phyloP scores from a whole-genome alignment of 164 flowering plant species.

The Stephania cephalantha region DNA sequence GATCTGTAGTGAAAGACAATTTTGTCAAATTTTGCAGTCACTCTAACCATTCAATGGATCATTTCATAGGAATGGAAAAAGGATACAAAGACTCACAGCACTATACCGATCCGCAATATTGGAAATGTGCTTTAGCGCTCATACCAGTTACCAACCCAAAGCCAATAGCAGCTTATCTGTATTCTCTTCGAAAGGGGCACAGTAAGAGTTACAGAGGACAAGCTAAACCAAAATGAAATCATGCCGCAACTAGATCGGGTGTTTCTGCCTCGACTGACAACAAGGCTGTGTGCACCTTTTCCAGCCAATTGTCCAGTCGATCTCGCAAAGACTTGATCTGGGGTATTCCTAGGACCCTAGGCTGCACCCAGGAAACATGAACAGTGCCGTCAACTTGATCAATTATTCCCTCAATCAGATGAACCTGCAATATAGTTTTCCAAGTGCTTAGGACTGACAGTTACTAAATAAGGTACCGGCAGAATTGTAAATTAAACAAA shows the following conservation, averaged over 20 bases:
- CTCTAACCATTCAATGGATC: neutral
- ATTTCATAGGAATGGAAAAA: neutral
- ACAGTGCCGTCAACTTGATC: constrained; percentile 95
- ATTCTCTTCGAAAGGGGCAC: neutral
- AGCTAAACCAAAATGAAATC: constrained; percentile 16
- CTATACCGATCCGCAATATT: too few relatives aligned
- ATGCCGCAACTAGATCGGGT: constrained; percentile 81
- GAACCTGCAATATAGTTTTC: constrained; percentile 54
- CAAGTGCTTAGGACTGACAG: neutral
- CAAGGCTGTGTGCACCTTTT: constrained; percentile 75
- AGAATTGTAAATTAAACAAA: too few relatives aligned
- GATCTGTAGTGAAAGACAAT: neutral
- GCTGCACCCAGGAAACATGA: constrained; percentile 95
- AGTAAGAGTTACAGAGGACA: constrained; percentile 10
- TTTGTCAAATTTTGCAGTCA: neutral
- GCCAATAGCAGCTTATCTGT: too few relatives aligned
- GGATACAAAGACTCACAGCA: neutral
- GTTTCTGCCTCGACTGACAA: constrained; percentile 86
- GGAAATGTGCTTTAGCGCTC: too few relatives aligned
- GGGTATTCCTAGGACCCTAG: constrained; percentile 74
- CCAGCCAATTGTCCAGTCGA: constrained; percentile 74
- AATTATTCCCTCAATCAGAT: constrained; percentile 88
- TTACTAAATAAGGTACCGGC: neutral
- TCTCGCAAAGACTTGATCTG: constrained; percentile 82
- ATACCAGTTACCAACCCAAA: too few relatives aligned